Base-by-base conservation (phyloP, 192 early-diverging fungal species). In the Umbelopsis sp. region DNA sequence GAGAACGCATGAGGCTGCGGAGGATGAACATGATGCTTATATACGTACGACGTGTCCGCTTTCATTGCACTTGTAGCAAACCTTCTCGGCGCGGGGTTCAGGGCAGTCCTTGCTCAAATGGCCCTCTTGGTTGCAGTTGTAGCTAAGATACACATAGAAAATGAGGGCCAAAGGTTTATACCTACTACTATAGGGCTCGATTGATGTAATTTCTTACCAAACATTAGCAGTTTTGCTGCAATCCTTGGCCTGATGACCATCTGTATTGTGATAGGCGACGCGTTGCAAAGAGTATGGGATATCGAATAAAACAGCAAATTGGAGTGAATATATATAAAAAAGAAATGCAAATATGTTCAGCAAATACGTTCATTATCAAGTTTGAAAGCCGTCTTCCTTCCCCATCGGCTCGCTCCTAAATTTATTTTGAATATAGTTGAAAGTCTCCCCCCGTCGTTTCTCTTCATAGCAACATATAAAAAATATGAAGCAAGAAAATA, bases 31-130 rank as follows among this genome's bases (percentile, higher is more conserved):
- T 41, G 21, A 22, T 21, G 22, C n/a, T 17, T 24, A 10, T 49
- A 38, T 17, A 74, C 78, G 69, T 79, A 79, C 78, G 66, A 85
- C 70, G 75, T 86, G 85, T 65, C 85, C 85, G 54, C 68, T 68
- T 68, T 84, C 76, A 72, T 81, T 77, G 72, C 85, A 86, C 77
- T 84, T 86, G 81, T 84, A 86, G 77, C 85, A 86, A 36, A 73
- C 70, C 81, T 84, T 83, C 76, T 82, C 85, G 73, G 79, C 81
- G 49, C 77, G 80, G 62, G 81, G 81, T 62, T 80, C 78, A 52
- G 80, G 25, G 72, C 79, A 80, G 68, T 80, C 79, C 69, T 75
- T 75, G 72, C 75, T 77, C 66, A 81, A 56, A 68, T 81, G 79
- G 44, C 79, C 79, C 66, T 68, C 66, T 69, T 82, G 70, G 72